Evolutionary conservation across 1,139 yeast genomes (phyloP), one percentile per base, ranked within the genome.

Genomic region (Nakaseomyces nivariensis): DNA sequence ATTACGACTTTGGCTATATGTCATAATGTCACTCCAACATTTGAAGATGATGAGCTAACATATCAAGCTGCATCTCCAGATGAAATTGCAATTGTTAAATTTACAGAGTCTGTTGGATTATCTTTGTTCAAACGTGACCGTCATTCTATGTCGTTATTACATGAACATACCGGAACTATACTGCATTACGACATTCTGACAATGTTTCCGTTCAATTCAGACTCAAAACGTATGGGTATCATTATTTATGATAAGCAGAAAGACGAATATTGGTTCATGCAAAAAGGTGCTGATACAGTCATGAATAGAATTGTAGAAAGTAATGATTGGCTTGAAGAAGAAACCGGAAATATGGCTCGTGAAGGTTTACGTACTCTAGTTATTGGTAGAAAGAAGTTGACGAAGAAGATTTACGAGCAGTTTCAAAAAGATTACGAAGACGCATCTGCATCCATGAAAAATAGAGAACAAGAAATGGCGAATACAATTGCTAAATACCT

Each of bases 11-110:
- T 94, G 47, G 96, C 97, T 0, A 72, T 90, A 17, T 94, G 99
- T 67, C 99, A 94, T 66, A 89, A 89, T 58, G 99, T 94, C 31
- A 94, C 98, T 0, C 96, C 96, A 1, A 79, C 88, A 0, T 74
- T 78, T 55, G 94, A 85, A 51, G 81, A 76, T 51, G 82, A 82
- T 5, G 76, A 70, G 48, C 64, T 86, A 8, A 76, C 88, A 1
- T 94, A 90, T 64, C 99, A 94, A 67, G 98, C 98, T 0, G 97
- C 97, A 0, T 90, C 97, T 0, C 99, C 99, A 0, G 99, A 94
- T 71, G 99, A 94, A 67, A 82, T 92, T 56, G 98, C 99, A 24
- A 92, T 94, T 57, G 97, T 94, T 31, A 85, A 85, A 62, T 94
- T 89, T 71, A 86, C 97, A 1, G 95, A 87, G 55, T 67, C 73